Evolutionary conservation across 1,284 basidiomycete species (phyloP), one percentile per base, ranked within the genome.

Genomic region (Xanthoconium separans): DNA sequence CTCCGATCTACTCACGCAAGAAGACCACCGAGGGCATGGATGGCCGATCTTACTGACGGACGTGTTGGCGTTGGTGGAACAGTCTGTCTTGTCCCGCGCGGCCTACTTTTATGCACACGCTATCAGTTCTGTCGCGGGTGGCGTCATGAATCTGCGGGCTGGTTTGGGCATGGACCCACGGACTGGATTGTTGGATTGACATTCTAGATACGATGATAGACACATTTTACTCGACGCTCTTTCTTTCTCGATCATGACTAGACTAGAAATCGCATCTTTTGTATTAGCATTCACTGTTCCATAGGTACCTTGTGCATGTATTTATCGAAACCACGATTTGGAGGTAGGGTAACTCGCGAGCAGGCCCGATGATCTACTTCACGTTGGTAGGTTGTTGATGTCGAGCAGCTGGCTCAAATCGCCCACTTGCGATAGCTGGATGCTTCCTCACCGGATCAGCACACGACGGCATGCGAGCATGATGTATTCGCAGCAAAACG

Each of bases 31-130:
- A 6, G 55, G 57, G 36, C 67, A 75, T 31, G 77, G 77, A 6
- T 79, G 77, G 75, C 60, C 73, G 15, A 63, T 79, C 34, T 61
- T 78, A 54, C 45, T 79, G 53, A 75, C 73, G 30, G 79, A 81
- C 53, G 68, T 80, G 22, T 59, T 76, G 20, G 76, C 73, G 6
- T 57, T 80, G 45, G 66, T 79, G 34, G 77, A 79, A 55, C 79
- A 81, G 61, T 64, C 70, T 36, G 55, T 74, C 30, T 61, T 79
- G 49, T 63, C 73, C 0, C 70, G 63, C 6, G 63, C 69, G 9
- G 70, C 69, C 3, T 80, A 69, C 56, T 80, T 80, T 51, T 79
- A 78, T 39, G 79, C 72, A 0, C 75, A 77, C 51, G 71, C 68
- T 0, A 60, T 77, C 53, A 77, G 74, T 54, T 76, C 75, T 36